Evolutionary conservation across 2,329 filamentous ascomycete genomes (phyloP), one percentile per base, ranked within the genome.

Genomic region (Alternaria sp.): DNA sequence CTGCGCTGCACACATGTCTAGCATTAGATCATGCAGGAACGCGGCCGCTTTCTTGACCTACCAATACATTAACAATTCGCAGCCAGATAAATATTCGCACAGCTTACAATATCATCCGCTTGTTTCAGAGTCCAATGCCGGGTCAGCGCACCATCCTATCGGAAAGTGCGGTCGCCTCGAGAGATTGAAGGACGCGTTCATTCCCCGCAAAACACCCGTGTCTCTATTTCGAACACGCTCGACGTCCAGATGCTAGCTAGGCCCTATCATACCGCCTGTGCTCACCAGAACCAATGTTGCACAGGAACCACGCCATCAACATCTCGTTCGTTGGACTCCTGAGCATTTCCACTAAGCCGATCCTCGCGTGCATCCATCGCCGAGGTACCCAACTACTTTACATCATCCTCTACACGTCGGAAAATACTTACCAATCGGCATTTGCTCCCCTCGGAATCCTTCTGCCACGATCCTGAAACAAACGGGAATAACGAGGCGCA

Each of bases 11-110:
- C 55, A 49, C 28, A 46, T 47, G 53, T 45, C 44, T 30, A 25
- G 43, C 55, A 60, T 59, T 33, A 33, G 53, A 58, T 60, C 20
- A 65, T 64, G 69, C 71, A 73, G 68, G 69, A 69, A 73, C 69
- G 58, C 65, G 60, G 55, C 63, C 66, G 55, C 41, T 23, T 63
- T 55, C 30, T 46, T 63, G 61, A 55, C 61, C 60, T 43, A 25
- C 26, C 55, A 18, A 25, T 21, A 26, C 44, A 21, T 43, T 30
- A 25, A 28, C 23, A 26, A 23, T 20, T 46, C n/a, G 28, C 20
- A 33, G 30, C 46, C 26, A 30, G 28, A 58, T 12, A 59, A 28
- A 47, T 50, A 51, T 58, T 14, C 23, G 41, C 53, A 28, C 53
- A 25, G 18, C 44, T 49, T 47, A 51, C 46, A 21, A 37, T 57